Percentiles rank a stretch among this genome's conserved stretches.
Evolutionary conservation across 2,329 filamentous ascomycete species (phyloP).

Genomic region (Penicillium sp.): DNA sequence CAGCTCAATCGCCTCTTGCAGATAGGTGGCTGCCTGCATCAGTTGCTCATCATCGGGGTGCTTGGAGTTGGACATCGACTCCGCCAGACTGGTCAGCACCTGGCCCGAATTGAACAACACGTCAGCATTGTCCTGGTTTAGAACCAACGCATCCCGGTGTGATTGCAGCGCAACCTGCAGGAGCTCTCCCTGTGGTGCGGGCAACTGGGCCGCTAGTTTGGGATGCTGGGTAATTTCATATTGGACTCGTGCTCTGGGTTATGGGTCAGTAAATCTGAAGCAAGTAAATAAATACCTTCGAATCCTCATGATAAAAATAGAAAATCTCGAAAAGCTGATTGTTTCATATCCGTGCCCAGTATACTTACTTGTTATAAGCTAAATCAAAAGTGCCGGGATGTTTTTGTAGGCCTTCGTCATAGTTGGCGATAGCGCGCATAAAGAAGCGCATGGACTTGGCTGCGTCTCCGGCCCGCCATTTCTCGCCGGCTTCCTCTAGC

Average conservation of each 20-base stretch:
- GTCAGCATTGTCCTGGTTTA: slow-evolving; percentile 65
- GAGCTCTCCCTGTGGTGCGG: slow-evolving; percentile 53
- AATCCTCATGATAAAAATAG: not conserved
- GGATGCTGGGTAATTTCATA: slow-evolving; percentile 69
- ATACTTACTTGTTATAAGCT: slow-evolving; percentile 68
- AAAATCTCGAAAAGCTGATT: not conserved
- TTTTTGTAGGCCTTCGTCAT: slow-evolving; percentile 61
- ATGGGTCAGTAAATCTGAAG: slow-evolving; percentile 5
- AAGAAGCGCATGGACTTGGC: slow-evolving; percentile 61
- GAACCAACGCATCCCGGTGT: slow-evolving; percentile 59
- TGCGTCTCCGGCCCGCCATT: slow-evolving; percentile 71
- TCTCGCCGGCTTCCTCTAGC: slow-evolving; percentile 69
- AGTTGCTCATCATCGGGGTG: slow-evolving; percentile 44
- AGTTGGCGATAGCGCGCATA: slow-evolving; percentile 64
- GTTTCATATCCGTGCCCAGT: not conserved
- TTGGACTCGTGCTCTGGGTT: slow-evolving; percentile 62
- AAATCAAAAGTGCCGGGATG: slow-evolving; percentile 66
- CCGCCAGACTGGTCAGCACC: slow-evolving; percentile 65
- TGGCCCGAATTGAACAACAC: slow-evolving; percentile 71
- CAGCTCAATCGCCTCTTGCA: slow-evolving; percentile 62
- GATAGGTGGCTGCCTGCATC: slow-evolving; percentile 50
- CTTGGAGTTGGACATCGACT: slow-evolving; percentile 56
- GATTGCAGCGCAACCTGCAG: slow-evolving; percentile 62
- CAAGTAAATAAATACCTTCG: not conserved
- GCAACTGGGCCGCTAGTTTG: slow-evolving; percentile 59